Base-by-base conservation (phyloP, 2,329 filamentous ascomycete species). In the Botryotinia calthae region DNA sequence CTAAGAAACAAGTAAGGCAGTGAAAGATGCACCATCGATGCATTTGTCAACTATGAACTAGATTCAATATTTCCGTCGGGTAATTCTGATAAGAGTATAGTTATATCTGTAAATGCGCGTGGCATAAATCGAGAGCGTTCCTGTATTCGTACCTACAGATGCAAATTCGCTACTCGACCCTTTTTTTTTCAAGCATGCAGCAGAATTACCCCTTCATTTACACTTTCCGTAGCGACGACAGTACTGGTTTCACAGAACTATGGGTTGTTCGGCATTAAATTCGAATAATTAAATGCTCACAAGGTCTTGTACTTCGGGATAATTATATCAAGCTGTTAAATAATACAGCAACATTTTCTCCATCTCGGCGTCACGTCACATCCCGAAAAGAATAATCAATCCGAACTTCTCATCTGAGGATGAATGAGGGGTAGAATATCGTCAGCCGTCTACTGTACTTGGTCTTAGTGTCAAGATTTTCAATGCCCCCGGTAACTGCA, bases 151-250 rank as follows among this genome's bases (percentile, higher is more conserved):
- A 65, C 48, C 37, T 42, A 40, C n/a, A 48, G 44, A 37, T 46
- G 44, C 28, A 16, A 48, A 20, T 44, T 63, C 61, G 61, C 61
- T 44, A 65, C 63, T 48, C 14, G 22, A 67, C 51, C 31, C 34
- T 67, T 34, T 51, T 31, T 44, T 66, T 51, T 14, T 5, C 22
- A 54, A 54, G 65, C 65, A 68, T 42, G 51, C 51, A 42, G 14
- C 34, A 42, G 56, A 16, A 42, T 10, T 22, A 25, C 66, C 66
- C 66, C 48, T 69, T 69, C 66, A 69, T 69, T 69, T 69, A 59
- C 37, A 37, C 63, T 51, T 66, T 37, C 64, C 46, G 46, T 58
- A 69, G 66, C 66, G 66, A 68, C 37, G 25, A 68, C 28, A 28
- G 20, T 31, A 58, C 34, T n/a, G n/a, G 51, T 69, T 58, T 69